phyloP scores from a whole-genome alignment of 2,329 filamentous ascomycete genomes.

The Penicillium sp. region DNA sequence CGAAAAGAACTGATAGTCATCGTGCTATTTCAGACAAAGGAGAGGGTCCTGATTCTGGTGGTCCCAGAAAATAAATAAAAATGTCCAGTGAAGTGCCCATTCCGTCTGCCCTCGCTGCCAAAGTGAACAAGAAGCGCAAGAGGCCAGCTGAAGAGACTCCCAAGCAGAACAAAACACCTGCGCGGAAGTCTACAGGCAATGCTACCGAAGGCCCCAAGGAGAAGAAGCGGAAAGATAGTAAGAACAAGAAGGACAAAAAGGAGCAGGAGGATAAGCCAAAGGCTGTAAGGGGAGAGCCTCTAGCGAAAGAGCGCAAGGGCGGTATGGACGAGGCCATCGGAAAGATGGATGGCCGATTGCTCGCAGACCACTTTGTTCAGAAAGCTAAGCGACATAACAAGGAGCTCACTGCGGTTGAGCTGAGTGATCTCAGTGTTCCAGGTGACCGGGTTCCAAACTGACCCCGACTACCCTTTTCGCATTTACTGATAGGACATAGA shows the following conservation, averaged over 20 bases:
- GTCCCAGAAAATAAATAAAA: not conserved
- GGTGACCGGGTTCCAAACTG: constrained; percentile 55
- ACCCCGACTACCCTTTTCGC: not conserved
- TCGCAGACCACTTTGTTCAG: constrained; percentile 85
- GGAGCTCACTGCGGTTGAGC: constrained; percentile 80
- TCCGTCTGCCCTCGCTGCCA: constrained; percentile 36
- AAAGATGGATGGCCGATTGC: constrained; percentile 78
- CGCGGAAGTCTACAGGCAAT: constrained; percentile 25
- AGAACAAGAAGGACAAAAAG: constrained; percentile 32
- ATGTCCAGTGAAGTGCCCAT: constrained; percentile 27
- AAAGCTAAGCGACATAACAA: constrained; percentile 77
- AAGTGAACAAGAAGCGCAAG: constrained; percentile 48
- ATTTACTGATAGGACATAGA: constrained; percentile 54
- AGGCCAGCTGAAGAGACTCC: constrained; percentile 40
- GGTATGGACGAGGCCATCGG: constrained; percentile 81
- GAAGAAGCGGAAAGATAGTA: constrained; percentile 35
- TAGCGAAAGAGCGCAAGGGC: constrained; percentile 64
- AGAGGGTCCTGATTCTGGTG: not conserved
- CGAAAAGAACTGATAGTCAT: not conserved
- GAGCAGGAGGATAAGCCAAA: constrained; percentile 28
- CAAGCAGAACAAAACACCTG: constrained; percentile 32
- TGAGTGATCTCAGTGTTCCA: constrained; percentile 80
- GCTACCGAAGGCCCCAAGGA: constrained; percentile 36
- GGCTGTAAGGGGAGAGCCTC: constrained; percentile 27
- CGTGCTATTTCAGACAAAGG: constrained; percentile 4